Percentiles rank a stretch among this genome's conserved stretches.
Conservation (phyloP, 1,284 basidiomycete genomes). For the Retiboletus flavoniger region DNA sequence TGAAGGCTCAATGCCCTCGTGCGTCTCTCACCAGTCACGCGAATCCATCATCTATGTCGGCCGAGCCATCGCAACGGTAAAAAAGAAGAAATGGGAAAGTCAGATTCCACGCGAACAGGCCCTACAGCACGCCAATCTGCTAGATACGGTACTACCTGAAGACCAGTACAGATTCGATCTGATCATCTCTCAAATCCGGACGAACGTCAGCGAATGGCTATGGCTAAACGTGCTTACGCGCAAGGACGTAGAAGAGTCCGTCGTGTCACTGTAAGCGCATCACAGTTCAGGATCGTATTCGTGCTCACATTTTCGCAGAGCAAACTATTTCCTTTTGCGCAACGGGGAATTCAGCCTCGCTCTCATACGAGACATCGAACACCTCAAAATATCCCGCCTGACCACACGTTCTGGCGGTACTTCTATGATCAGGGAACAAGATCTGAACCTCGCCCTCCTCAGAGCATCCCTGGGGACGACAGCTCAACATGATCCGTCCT, state of each 20-base stretch:
- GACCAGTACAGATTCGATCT: slow-evolving; percentile 75
- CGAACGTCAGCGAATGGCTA: slow-evolving; percentile 82
- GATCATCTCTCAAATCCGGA: slow-evolving; percentile 68
- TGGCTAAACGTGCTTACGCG: slow-evolving; percentile 87
- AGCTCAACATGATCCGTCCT: slow-evolving; percentile 75
- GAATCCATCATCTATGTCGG: slow-evolving; percentile 87
- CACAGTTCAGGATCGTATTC: slow-evolving; percentile 1
- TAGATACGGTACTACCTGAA: slow-evolving; percentile 68
- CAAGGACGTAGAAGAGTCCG: slow-evolving; percentile 75
- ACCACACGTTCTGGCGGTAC: slow-evolving; percentile 61
- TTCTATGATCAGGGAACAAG: slow-evolving; percentile 83
- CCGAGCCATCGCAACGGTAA: slow-evolving; percentile 81
- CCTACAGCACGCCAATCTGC: slow-evolving; percentile 58
- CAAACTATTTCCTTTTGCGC: slow-evolving; percentile 82
- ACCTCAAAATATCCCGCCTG: slow-evolving; percentile 72
- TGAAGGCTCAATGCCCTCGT: slow-evolving; percentile 69
- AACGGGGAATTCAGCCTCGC: slow-evolving; percentile 85
- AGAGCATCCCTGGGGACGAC: slow-evolving; percentile 82
- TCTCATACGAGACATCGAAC: slow-evolving; percentile 79
- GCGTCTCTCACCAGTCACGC: slow-evolving; percentile 65
- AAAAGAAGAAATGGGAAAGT: slow-evolving; percentile 73
- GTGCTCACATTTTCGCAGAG: slow-evolving; percentile 43
- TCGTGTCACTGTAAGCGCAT: slow-evolving; percentile 63
- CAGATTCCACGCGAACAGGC: slow-evolving; percentile 69
- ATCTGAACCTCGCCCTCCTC: slow-evolving; percentile 77